Evolutionary conservation across 2,329 filamentous ascomycete species (phyloP), one percentile per base, ranked within the genome.

Genomic region (Cordyceps militaris): DNA sequence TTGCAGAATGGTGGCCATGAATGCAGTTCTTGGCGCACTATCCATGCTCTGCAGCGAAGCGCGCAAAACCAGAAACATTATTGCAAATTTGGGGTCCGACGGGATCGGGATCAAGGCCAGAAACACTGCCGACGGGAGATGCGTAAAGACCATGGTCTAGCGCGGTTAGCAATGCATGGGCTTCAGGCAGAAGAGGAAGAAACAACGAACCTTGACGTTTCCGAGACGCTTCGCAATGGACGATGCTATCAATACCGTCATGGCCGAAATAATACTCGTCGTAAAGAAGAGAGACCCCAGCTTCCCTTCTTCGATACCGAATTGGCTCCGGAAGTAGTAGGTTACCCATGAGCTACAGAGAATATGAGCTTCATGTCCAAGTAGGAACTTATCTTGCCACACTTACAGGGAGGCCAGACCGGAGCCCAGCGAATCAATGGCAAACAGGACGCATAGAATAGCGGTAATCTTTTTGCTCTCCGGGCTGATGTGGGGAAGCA

Each of bases 91-190:
- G 0, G 84, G 70, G 3, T 76, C 73, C 21, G 73, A 69, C 0
- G 85, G 83, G 0, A 85, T 64, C 0, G 84, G 81, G 23, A 90
- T 82, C 21, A 89, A 69, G 14, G 81, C 74, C 1, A 89, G 77
- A 62, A 84, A 85, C 26, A 89, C 70, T 8, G 86, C 76, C 0
- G 85, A 88, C 0, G 87, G 87, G 0, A 90, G 74, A 63, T 90
- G 86, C 0, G 86, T 89, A 65, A 88, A 87, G 9, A 88, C 85
- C 87, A 90, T 90, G 1, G 86, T 89, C 75, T 63, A 14, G 10
- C 23, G n/a, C 11, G 1, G 19, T 54, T 26, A 44, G 40, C 16
- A 24, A 36, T 10, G 1, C 16, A n/a, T 13, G 3, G 21, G 38
- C 7, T 5, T 19, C 3, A n/a, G n/a, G n/a, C n/a, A n/a, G 5